These are phyloP conservation scores for Penicillium sp. DNA, from an alignment of 2,329 filamentous ascomycete genomes.

Conservation along the genomic window DNA sequence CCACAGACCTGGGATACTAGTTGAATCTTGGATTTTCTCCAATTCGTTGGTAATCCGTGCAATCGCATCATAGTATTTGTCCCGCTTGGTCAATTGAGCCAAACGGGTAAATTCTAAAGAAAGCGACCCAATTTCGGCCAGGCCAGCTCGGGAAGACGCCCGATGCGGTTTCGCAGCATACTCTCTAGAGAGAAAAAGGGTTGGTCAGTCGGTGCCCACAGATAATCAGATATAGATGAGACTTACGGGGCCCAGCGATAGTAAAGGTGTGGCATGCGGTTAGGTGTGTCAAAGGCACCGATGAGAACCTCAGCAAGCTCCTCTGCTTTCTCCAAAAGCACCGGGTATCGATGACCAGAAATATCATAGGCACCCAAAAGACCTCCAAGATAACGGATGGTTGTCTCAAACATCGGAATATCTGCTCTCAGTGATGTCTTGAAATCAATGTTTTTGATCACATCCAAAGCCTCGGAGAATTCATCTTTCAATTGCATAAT, in stretches of 20 bases:
- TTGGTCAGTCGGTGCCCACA: constrained; percentile 6
- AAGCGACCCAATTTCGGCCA: constrained; percentile 73
- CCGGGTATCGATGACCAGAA: constrained; percentile 64
- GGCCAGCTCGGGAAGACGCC: constrained; percentile 55
- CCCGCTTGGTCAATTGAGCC: constrained; percentile 75
- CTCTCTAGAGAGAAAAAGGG: constrained; percentile 29
- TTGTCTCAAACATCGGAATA: constrained; percentile 91
- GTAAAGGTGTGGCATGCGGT: constrained; percentile 82
- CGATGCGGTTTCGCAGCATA: constrained; percentile 62
- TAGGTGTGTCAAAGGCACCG: constrained; percentile 84
- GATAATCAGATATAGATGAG: not conserved
- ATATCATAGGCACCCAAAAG: constrained; percentile 84
- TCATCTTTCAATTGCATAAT: constrained; percentile 77
- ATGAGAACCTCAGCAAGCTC: constrained; percentile 79
- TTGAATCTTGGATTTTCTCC: constrained; percentile 69
- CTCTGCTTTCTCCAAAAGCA: constrained; percentile 72
- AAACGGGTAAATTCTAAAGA: constrained; percentile 86
- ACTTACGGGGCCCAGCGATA: constrained; percentile 71
- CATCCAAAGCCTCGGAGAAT: constrained; percentile 72
- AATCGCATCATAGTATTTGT: constrained; percentile 86
- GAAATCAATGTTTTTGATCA: constrained; percentile 75
- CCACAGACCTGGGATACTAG: constrained; percentile 74
- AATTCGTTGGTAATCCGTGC: constrained; percentile 80
- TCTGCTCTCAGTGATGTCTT: constrained; percentile 64
- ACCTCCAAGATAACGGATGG: constrained; percentile 86